Evolutionary conservation across 257 asterid genomes (phyloP).

Genomic region (Rehmannia glutinosa): DNA sequence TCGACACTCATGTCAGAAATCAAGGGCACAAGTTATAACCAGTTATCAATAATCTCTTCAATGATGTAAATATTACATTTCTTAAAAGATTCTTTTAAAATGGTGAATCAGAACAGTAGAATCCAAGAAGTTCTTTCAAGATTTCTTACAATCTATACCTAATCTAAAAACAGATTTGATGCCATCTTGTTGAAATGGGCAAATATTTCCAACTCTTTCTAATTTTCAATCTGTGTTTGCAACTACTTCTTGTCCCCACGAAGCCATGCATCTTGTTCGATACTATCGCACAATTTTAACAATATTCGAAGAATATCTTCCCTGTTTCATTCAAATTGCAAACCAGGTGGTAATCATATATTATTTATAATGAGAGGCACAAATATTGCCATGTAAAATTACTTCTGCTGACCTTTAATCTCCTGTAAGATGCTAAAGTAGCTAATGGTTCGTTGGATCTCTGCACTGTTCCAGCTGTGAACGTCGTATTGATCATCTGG

Average conservation of each 20-base stretch:
- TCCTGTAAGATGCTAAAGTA: constrained; percentile 83
- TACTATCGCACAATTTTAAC: constrained; percentile 37
- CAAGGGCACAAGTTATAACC: too few species aligned
- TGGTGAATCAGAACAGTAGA: too few species aligned
- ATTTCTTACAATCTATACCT: too few species aligned
- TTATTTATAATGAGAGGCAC: background rate
- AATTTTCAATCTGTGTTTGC: constrained; percentile 31
- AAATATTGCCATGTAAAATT: background rate
- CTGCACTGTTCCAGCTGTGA: constrained; percentile 42
- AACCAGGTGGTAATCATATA: background rate
- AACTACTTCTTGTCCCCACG: constrained; percentile 64
- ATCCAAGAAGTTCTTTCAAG: too few species aligned
- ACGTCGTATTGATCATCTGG: constrained; percentile 77
- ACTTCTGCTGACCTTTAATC: constrained; percentile 60
- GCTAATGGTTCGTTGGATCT: constrained; percentile 85
- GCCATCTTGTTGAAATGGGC: too few species aligned
- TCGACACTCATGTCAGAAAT: too few species aligned
- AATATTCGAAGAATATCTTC: constrained; percentile 78
- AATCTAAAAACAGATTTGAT: too few species aligned
- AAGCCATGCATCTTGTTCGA: constrained; percentile 44
- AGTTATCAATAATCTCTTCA: too few species aligned
- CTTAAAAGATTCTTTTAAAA: too few species aligned
- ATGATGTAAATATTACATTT: too few species aligned
- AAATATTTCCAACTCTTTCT: too few species aligned
- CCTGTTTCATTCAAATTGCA: constrained; percentile 41